Evolutionary conservation across 352 stramenopile species (phyloP).

Genomic region (Phytophthora fragariaefolia): DNA sequence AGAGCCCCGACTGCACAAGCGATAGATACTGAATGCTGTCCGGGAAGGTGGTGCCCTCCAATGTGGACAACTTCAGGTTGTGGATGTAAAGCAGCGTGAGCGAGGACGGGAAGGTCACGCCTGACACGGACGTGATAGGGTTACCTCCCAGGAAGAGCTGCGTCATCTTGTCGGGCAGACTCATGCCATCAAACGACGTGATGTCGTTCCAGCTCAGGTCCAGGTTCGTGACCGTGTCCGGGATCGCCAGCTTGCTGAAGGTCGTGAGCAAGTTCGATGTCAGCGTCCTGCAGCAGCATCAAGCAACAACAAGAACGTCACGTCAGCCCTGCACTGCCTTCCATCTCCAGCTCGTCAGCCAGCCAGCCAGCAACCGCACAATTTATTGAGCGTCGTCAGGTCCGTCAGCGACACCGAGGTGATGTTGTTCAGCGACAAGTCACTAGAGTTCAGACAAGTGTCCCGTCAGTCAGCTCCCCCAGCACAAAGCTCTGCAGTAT

Average conservation of each 20-base stretch:
- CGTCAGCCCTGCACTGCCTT: not conserved
- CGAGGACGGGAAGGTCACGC: constrained; percentile 48
- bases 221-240: constrained; percentile 46
- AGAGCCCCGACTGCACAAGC: constrained; percentile 52
- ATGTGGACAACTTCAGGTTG: constrained; percentile 55
- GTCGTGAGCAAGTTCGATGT: constrained; percentile 54
- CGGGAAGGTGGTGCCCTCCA: constrained; percentile 54
- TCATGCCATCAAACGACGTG: constrained; percentile 64
- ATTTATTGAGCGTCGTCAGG: constrained; percentile 42
- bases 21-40: constrained; percentile 53
- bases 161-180: constrained; percentile 51
- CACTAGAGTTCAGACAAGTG: constrained; percentile 24
- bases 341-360: too few species aligned
- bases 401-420: constrained; percentile 40
- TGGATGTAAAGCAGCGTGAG: constrained; percentile 76
- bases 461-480: constrained; percentile 16
- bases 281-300: constrained; percentile 42
- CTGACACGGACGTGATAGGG: constrained; percentile 63
- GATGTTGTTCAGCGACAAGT: constrained; percentile 64
- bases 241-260: constrained; percentile 52
- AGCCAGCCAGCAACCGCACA: constrained; percentile 49
- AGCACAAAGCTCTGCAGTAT: too few species aligned
- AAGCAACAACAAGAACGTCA: not conserved
- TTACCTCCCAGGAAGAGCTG: constrained; percentile 75
- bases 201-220: constrained; percentile 78